Evolutionary conservation across 2,329 filamentous ascomycete genomes (phyloP).

Genomic region (Fusarium concolor): DNA sequence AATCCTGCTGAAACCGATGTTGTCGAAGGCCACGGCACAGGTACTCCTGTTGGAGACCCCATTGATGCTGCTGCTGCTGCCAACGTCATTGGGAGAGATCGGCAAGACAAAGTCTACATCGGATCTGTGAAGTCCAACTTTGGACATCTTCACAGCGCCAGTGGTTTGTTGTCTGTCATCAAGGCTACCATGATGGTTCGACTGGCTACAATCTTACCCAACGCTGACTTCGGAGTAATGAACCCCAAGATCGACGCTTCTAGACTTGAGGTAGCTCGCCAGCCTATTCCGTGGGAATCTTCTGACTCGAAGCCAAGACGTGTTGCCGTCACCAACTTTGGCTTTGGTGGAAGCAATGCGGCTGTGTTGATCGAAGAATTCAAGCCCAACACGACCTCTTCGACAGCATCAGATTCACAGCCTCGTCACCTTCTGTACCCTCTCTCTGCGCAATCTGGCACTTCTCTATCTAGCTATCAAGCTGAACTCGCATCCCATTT

Average conservation of each 20-base stretch:
- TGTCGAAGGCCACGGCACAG: background rate
- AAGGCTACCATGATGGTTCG: slow-evolving; percentile 4
- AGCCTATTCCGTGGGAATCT: background rate
- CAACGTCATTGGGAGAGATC: background rate
- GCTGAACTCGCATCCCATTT: background rate
- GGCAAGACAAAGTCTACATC: background rate
- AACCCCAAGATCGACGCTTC: background rate
- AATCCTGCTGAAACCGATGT: background rate
- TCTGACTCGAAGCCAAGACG: background rate
- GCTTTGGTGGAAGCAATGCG: background rate
- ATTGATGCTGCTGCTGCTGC: background rate
- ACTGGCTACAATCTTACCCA: background rate
- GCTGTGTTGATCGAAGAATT: background rate
- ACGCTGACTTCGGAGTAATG: background rate
- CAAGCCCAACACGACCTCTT: background rate
- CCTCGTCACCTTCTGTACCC: background rate
- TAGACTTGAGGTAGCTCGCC: background rate
- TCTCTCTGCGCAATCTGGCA: background rate
- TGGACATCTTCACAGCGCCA: background rate
- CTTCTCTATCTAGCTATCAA: background rate
- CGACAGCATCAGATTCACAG: background rate
- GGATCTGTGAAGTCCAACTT: background rate
- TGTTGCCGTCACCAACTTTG: background rate
- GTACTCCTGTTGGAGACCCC: background rate
- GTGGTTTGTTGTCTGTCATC: background rate